phyloP scores from a whole-genome alignment of 139 green algal species.

The Astrephomene gubernaculifera region DNA sequence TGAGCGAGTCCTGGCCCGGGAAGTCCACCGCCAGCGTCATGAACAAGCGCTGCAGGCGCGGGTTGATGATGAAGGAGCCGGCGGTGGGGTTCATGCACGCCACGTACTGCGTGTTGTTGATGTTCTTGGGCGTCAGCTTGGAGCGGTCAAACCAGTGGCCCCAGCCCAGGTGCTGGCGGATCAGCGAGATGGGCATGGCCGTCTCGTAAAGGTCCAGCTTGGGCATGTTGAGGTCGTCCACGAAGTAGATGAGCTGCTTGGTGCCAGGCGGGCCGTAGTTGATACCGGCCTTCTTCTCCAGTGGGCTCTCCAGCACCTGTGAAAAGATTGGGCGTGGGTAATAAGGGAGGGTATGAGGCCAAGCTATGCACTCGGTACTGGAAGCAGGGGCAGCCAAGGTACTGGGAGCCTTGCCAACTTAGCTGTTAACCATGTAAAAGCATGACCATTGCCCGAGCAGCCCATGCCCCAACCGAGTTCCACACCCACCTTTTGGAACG shows the following conservation, averaged over 20 bases:
- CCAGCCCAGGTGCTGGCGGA: constrained; percentile 93
- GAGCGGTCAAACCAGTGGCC: constrained; percentile 91
- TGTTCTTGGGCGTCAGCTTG: constrained; percentile 94
- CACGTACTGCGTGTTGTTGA: constrained; percentile 89
- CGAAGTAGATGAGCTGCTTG: constrained; percentile 92
- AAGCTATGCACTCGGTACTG: background rate
- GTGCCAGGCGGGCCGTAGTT: constrained; percentile 89
- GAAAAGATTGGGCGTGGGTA: background rate
- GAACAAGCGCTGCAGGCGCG: constrained; percentile 92
- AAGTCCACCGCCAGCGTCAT: constrained; percentile 93
- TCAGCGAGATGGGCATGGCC: constrained; percentile 92
- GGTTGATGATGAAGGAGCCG: constrained; percentile 92
- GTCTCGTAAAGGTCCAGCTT: constrained; percentile 93
- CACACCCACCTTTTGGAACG: constrained; percentile 65
- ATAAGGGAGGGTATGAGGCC: background rate
- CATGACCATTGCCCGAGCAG: too few relatives aligned
- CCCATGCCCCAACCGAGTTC: background rate
- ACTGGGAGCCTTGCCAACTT: too few relatives aligned
- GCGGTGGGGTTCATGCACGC: constrained; percentile 94
- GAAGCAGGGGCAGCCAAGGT: too few relatives aligned
- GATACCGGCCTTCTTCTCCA: constrained; percentile 94
- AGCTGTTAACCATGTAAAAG: too few relatives aligned
- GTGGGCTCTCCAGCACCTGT: constrained; percentile 83
- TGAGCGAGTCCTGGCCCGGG: constrained; percentile 86
- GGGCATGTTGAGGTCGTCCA: constrained; percentile 94